Evolutionary conservation across 768 basidiomycete genomes (phyloP).

Genomic region (Mycena venus): DNA sequence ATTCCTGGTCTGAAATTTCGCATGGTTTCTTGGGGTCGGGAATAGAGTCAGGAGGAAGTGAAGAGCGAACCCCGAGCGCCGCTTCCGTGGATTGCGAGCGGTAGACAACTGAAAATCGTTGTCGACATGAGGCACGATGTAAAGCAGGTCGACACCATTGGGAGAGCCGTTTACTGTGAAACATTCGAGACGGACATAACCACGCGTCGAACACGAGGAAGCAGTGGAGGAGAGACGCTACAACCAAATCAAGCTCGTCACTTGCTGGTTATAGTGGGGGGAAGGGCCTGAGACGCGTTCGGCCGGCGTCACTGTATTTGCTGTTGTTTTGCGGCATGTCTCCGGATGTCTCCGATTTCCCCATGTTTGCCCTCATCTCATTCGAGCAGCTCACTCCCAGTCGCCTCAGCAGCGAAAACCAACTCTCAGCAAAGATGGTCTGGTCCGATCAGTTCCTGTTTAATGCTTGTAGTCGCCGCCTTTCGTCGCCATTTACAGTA

Average conservation of each 20-base stretch:
- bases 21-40: constrained; percentile 43
- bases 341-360: too few relatives aligned
- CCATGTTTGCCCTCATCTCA: not conserved
- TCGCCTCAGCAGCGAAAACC: too few relatives aligned
- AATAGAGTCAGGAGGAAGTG: constrained; percentile 50
- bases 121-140: not conserved
- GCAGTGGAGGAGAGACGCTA: not conserved
- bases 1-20: constrained; percentile 76
- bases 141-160: not conserved
- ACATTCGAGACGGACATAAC: constrained; percentile 19
- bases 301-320: not conserved
- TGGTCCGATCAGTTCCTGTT: too few relatives aligned
- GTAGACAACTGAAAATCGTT: not conserved
- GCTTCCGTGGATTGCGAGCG: constrained; percentile 22
- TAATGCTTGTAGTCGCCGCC: too few relatives aligned
- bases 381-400: too few relatives aligned
- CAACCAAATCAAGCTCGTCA: too few relatives aligned
- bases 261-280: too few relatives aligned
- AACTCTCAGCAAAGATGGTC: too few relatives aligned
- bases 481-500: too few relatives aligned
- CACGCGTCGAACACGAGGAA: not conserved
- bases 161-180: constrained; percentile 4
- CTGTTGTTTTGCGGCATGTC: too few relatives aligned
- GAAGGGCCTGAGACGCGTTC: not conserved
- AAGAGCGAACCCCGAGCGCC: constrained; percentile 51